Evolutionary conservation across 2,329 filamentous ascomycete species (phyloP), one percentile per base, ranked within the genome.

Genomic region (Arthrinium puccinioides): DNA sequence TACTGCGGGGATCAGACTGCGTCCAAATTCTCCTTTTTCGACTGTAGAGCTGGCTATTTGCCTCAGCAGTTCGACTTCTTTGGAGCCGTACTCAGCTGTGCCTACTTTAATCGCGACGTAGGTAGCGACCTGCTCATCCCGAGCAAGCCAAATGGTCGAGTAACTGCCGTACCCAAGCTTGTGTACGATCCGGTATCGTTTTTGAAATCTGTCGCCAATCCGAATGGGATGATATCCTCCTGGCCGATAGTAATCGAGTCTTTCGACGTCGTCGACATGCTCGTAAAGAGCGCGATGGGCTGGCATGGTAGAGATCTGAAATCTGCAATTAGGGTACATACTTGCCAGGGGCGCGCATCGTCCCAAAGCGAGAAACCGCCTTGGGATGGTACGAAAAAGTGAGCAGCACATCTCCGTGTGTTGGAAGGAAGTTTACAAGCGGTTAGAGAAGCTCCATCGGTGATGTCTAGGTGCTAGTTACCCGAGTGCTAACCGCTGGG

Each of bases 151-250:
- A 21, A 48, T 45, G 5, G 57, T 62, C 5, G 59, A 62, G 27
- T 46, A 58, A 2, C 43, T 43, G 29, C 54, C 53, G 21, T 53
- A 38, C 5, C 54, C 54, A 20, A 59, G 52, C 37, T 57, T 59
- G 28, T 56, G 10, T 13, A 31, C 29, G 15, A 31, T 16, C 18
- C 11, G 48, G 39, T 56, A 57, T 21, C 51, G 50, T 4, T 38
- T 33, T 10, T 46, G 32, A 44, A 69, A 57, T 4, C 35, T 45
- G 21, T 66, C 56, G n/a, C 55, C 59, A 11, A 67, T 53, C 11
- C 48, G 44, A 9, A 63, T 48, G 4, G 64, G 62, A 36, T 66
- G 59, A 42, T 61, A 66, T 9, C 61, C 62, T 4, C 60, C 59
- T 2, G 45, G 47, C 8, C 40, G 33, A 41, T 67, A 66, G 31